phyloP scores from a whole-genome alignment of 2,329 filamentous ascomycete species.

The Hypoxylon sp. region DNA sequence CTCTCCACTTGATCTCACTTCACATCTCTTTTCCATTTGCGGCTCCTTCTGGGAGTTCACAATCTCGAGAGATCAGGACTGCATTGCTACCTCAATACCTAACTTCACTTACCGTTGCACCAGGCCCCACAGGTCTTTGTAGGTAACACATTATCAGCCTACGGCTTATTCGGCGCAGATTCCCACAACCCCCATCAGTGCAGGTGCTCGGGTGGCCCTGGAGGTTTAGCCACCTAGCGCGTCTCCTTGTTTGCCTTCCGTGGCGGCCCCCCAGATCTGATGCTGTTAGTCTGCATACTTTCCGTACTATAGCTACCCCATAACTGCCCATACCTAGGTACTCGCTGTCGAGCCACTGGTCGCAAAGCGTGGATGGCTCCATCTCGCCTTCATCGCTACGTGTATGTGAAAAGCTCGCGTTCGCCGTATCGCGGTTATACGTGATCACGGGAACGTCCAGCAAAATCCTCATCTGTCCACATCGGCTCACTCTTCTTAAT shows the following conservation, averaged over 20 bases:
- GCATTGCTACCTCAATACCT: conserved; percentile 43
- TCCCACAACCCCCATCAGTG: conserved; percentile 53
- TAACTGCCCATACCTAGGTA: conserved; percentile 20
- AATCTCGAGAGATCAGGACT: conserved; percentile 33
- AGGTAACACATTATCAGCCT: conserved; percentile 60
- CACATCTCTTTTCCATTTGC: conserved; percentile 37
- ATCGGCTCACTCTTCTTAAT: conserved; percentile 39
- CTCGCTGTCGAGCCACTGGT: conserved; percentile 8
- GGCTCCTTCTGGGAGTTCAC: conserved; percentile 38
- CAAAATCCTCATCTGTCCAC: conserved; percentile 33
- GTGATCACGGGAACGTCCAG: conserved; percentile 20
- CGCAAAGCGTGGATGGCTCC: conserved; percentile 12
- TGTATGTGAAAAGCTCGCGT: conserved; percentile 7
- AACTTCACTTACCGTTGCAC: conserved; percentile 50
- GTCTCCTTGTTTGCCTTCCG: conserved; percentile 35
- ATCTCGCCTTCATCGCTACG: conserved; percentile 3
- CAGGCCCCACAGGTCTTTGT: conserved; percentile 49
- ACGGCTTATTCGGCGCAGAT: conserved; percentile 61
- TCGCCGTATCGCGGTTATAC: conserved; percentile 22
- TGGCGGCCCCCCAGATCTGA: conserved; percentile 33
- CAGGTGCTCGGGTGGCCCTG: conserved; percentile 42
- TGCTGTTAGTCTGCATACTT: conserved; percentile 31
- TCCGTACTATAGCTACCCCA: conserved; percentile 20
- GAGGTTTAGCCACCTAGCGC: conserved; percentile 41
- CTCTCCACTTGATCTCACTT: conserved; percentile 38